Evolutionary conservation across 345 rosid genomes (phyloP).

Genomic region (Linum usitatissimum): DNA sequence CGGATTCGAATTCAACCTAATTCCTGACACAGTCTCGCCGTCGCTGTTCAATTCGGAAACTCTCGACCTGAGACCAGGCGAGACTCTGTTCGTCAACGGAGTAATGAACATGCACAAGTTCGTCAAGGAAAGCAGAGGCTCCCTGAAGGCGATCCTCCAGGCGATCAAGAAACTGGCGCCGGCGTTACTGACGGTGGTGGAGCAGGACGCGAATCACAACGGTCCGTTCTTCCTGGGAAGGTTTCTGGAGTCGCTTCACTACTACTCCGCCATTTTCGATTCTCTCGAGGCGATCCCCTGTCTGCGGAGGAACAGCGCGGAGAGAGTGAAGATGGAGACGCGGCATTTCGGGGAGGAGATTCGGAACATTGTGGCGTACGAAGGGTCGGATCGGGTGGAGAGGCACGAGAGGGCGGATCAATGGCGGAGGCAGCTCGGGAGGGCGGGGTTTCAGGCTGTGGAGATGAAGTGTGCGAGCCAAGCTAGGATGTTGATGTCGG

Average conservation of each 20-base stretch:
- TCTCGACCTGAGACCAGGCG: slow-evolving; percentile 37
- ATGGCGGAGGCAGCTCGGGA: slow-evolving; percentile 56
- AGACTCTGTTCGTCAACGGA: slow-evolving; percentile 39
- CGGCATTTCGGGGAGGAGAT: slow-evolving; percentile 46
- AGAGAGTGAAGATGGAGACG: slow-evolving; percentile 50
- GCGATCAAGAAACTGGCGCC: slow-evolving; percentile 48
- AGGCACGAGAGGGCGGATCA: slow-evolving; percentile 62
- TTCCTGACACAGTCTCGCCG: slow-evolving; percentile 28
- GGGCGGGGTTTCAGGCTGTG: slow-evolving; percentile 50
- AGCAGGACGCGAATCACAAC: slow-evolving; percentile 63
- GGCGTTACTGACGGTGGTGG: slow-evolving; percentile 39
- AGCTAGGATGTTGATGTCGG: slow-evolving; percentile 48
- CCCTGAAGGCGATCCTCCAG: slow-evolving; percentile 55
- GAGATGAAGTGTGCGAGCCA: slow-evolving; percentile 43
- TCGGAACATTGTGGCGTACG: slow-evolving; percentile 40
- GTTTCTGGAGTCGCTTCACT: slow-evolving; percentile 61
- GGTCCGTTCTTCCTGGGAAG: slow-evolving; percentile 63
- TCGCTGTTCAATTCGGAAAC: slow-evolving; percentile 32
- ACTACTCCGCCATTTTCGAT: slow-evolving; percentile 54
- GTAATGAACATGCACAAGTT: slow-evolving; percentile 50
- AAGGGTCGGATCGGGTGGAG: slow-evolving; percentile 39
- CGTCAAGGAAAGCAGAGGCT: slow-evolving; percentile 53
- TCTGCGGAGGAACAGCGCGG: slow-evolving; percentile 35
- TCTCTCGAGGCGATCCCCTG: slow-evolving; percentile 39
- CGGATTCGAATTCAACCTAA: slow-evolving; percentile 21